A percentile compares a stretch with the other conserved stretches of the same genome.
These are phyloP conservation scores for Amanita polypyramis DNA, from an alignment of 768 basidiomycete species.

Conservation along the genomic window DNA sequence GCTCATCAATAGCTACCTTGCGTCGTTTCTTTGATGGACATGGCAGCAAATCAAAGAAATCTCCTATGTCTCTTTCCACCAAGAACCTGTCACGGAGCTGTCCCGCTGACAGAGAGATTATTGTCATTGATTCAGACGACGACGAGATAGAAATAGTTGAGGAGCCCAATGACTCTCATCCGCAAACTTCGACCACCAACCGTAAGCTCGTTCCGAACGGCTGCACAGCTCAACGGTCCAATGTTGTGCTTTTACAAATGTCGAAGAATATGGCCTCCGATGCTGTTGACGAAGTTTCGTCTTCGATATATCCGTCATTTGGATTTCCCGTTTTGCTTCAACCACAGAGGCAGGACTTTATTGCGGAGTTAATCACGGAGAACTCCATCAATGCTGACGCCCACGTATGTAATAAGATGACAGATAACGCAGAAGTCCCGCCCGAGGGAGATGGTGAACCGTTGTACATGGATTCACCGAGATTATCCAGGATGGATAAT, in stretches of 20 bases:
- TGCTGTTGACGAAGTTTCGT: constrained; percentile 16
- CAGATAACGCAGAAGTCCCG: background rate
- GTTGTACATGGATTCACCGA: background rate
- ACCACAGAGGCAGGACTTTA: background rate
- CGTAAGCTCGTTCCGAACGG: background rate
- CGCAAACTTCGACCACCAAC: background rate
- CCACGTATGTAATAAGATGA: background rate
- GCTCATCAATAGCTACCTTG: constrained; percentile 27
- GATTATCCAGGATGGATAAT: constrained; percentile 12
- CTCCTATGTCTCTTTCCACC: background rate
- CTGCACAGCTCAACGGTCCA: background rate
- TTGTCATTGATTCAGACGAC: constrained; percentile 58
- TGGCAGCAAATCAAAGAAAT: constrained; percentile 3
- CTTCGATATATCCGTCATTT: constrained; percentile 10
- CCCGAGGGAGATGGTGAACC: background rate
- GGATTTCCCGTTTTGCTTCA: constrained; percentile 13
- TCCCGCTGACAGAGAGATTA: constrained; percentile 27
- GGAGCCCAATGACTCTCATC: background rate
- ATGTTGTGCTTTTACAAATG: background rate
- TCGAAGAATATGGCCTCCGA: background rate
- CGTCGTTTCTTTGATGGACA: constrained; percentile 33
- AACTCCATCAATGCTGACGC: background rate
- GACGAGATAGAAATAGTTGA: constrained; percentile 26
- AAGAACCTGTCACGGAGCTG: background rate
- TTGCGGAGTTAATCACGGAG: background rate